Evolutionary conservation across 2,329 filamentous ascomycete species (phyloP).

Genomic region (Colletotrichum sp.): DNA sequence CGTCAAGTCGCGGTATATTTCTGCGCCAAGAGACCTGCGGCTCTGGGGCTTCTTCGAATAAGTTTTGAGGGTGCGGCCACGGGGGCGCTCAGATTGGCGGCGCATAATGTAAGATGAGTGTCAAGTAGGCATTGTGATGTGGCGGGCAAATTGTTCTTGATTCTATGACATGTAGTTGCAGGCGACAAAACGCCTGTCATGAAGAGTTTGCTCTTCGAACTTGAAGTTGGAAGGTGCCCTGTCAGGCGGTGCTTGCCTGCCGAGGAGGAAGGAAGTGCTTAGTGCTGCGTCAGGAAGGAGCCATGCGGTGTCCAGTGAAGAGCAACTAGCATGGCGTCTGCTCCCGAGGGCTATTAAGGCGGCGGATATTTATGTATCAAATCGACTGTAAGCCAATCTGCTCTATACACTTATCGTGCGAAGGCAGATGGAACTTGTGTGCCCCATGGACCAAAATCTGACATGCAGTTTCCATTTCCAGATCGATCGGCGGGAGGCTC

Average conservation of each 20-base stretch:
- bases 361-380: neutral
- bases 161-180: neutral
- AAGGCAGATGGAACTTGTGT: neutral
- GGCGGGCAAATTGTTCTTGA: neutral
- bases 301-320: neutral
- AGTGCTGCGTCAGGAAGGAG: neutral
- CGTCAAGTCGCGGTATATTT: neutral
- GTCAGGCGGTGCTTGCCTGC: neutral
- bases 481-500: neutral
- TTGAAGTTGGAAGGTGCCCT: neutral
- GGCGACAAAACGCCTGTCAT: neutral
- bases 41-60: neutral
- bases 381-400: neutral
- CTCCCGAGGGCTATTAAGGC: neutral
- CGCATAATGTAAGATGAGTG: neutral
- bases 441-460: neutral
- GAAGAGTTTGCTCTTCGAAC: neutral
- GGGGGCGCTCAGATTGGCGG: neutral
- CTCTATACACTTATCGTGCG: neutral
- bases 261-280: neutral
- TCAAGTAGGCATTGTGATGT: neutral
- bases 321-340: neutral
- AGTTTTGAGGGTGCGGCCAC: neutral
- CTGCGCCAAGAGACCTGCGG: neutral
- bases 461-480: neutral